Evolutionary conservation across 2,329 filamentous ascomycete species (phyloP).

Genomic region (Xylariaceae sp.): DNA sequence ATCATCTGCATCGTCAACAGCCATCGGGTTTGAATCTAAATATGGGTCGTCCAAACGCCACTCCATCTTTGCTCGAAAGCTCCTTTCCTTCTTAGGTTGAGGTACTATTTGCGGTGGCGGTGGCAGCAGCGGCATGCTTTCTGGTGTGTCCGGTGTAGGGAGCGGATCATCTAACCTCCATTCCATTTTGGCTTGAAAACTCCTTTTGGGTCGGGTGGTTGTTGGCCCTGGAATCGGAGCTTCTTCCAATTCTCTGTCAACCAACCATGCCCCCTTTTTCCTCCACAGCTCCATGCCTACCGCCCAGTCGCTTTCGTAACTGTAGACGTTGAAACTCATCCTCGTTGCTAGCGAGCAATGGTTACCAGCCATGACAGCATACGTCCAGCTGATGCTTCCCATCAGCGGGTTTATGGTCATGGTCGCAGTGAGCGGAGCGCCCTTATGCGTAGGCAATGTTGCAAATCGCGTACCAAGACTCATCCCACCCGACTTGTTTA

Average conservation of each 20-base stretch:
- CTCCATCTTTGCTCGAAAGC: slow-evolving; percentile 57
- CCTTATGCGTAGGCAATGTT: slow-evolving; percentile 77
- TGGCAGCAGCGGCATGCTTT: not conserved
- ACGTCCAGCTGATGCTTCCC: slow-evolving; percentile 88
- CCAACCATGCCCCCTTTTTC: slow-evolving; percentile 51
- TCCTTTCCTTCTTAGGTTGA: slow-evolving; percentile 42
- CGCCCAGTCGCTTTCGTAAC: slow-evolving; percentile 92
- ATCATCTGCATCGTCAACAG: slow-evolving; percentile 49
- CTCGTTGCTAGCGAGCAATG: slow-evolving; percentile 84
- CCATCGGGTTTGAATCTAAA: slow-evolving; percentile 20
- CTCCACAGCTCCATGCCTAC: slow-evolving; percentile 94
- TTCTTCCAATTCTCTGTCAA: slow-evolving; percentile 39
- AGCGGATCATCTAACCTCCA: slow-evolving; percentile 49
- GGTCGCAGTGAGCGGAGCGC: slow-evolving; percentile 91
- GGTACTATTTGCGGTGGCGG: slow-evolving; percentile 8
- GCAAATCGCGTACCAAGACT: slow-evolving; percentile 88
- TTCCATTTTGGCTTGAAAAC: slow-evolving; percentile 53
- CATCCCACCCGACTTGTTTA: slow-evolving; percentile 92
- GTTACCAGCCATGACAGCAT: slow-evolving; percentile 84
- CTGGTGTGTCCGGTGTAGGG: slow-evolving; percentile 14
- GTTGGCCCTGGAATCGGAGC: slow-evolving; percentile 11
- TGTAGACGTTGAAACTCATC: slow-evolving; percentile 98
- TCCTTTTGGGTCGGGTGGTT: slow-evolving; percentile 40
- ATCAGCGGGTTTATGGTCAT: slow-evolving; percentile 92
- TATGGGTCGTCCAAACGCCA: slow-evolving; percentile 49